Evolutionary conservation across 495 filamentous ascomycete genomes (phyloP).

Genomic region (Podospora appendiculata): DNA sequence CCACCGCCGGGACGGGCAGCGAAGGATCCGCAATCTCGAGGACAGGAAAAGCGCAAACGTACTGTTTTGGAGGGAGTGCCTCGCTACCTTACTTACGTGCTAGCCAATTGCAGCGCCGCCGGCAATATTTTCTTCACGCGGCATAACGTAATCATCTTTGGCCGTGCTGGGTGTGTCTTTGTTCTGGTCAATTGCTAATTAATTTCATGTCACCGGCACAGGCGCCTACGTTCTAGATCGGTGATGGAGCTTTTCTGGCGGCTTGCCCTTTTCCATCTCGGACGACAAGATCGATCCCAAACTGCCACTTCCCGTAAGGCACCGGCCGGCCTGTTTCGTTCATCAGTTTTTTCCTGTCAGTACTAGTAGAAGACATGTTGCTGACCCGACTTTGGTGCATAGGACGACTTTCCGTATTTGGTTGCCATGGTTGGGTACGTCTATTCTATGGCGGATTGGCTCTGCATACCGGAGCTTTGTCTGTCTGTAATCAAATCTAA

Average conservation of each 20-base stretch:
- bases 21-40: conserved; percentile 55
- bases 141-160: no score
- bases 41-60: conserved; percentile 54
- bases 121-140: no score
- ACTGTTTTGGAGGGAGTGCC: conserved; percentile 59
- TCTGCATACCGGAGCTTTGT: no score
- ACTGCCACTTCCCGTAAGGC: conserved; percentile 70
- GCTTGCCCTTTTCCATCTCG: conserved; percentile 72
- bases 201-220: no score
- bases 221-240: conserved; percentile 66
- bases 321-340: background rate
- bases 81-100: no score
- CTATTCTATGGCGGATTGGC: conserved; percentile 56
- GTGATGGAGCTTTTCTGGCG: conserved; percentile 75
- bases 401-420: conserved; percentile 66
- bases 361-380: background rate
- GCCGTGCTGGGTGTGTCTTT: no score
- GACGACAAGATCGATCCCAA: conserved; percentile 78
- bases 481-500: no score
- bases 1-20: conserved; percentile 64
- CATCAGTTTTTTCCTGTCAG: background rate
- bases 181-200: no score
- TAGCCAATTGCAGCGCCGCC: no score
- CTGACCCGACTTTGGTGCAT: conserved; percentile 2
- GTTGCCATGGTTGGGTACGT: conserved; percentile 67